Percentiles rank a stretch among this genome's conserved stretches.
Conservation (phyloP, 2,329 filamentous ascomycete genomes). For the Fusarium torreyae region DNA sequence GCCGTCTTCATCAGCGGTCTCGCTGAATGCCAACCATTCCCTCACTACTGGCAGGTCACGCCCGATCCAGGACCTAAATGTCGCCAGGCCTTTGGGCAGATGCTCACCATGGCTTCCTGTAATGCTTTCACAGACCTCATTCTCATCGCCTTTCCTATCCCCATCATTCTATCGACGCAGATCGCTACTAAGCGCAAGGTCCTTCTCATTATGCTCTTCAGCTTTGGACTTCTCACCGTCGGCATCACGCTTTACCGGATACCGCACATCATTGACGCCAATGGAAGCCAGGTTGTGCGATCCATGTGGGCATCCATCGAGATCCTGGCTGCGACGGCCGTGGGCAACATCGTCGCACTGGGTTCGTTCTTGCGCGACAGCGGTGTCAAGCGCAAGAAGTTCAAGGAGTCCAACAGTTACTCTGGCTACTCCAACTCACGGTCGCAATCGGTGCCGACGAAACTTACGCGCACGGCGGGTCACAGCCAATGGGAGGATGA, state of each 20-base stretch:
- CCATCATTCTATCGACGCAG: constrained; percentile 83
- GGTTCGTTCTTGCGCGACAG: constrained; percentile 91
- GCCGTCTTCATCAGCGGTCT: constrained; percentile 85
- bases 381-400: constrained; percentile 88
- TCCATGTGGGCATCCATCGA: constrained; percentile 90
- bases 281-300: constrained; percentile 84
- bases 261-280: constrained; percentile 76
- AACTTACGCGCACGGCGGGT: constrained; percentile 36
- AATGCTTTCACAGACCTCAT: constrained; percentile 89
- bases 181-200: constrained; percentile 83
- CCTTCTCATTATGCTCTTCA: constrained; percentile 83
- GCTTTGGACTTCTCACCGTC: constrained; percentile 81
- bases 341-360: constrained; percentile 88
- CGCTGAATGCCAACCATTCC: constrained; percentile 82
- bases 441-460: constrained; percentile 43
- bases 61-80: constrained; percentile 88
- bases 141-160: constrained; percentile 87
- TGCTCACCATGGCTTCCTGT: constrained; percentile 86
- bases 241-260: constrained; percentile 83
- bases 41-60: constrained; percentile 80
- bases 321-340: constrained; percentile 85
- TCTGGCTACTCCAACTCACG: constrained; percentile 48
- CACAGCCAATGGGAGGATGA: constrained; percentile 49
- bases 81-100: constrained; percentile 85
- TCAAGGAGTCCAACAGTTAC: constrained; percentile 69